phyloP scores from a whole-genome alignment of 108 stramenopile genomes.

The Skeletonema tropicum region DNA sequence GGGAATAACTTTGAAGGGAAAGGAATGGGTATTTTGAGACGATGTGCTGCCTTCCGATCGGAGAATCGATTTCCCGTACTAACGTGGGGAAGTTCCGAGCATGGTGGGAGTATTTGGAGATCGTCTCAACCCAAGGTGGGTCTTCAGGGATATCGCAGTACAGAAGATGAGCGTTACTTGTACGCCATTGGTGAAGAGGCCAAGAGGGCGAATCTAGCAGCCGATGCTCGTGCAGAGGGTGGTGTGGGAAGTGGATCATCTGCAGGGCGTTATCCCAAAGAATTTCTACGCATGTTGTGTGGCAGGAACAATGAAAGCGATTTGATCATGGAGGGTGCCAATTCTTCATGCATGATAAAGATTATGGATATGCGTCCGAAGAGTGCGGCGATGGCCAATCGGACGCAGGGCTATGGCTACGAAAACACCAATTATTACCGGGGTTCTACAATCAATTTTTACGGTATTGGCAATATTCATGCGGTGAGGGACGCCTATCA shows the following conservation, averaged over 20 bases:
- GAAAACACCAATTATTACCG: slow-evolving; percentile 89
- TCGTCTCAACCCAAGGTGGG: slow-evolving; percentile 97
- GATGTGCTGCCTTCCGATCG: slow-evolving; percentile 83
- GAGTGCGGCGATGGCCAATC: slow-evolving; percentile 87
- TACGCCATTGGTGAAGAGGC: slow-evolving; percentile 78
- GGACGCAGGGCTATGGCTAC: slow-evolving; percentile 89
- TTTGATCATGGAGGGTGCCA: slow-evolving; percentile 49
- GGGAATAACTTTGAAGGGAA: slow-evolving; percentile 24
- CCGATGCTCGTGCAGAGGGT: slow-evolving; percentile 27
- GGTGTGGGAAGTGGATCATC: slow-evolving; percentile 28
- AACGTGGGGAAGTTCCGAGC: slow-evolving; percentile 77
- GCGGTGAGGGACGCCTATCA: slow-evolving; percentile 82
- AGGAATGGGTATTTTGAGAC: slow-evolving; percentile 60
- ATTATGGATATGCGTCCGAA: slow-evolving; percentile 91
- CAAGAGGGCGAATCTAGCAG: slow-evolving; percentile 59
- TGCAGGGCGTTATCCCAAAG: slow-evolving; percentile 18
- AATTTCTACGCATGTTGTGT: slow-evolving; percentile 60
- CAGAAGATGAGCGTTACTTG: slow-evolving; percentile 85
- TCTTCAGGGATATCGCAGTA: slow-evolving; percentile 86
- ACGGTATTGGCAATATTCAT: slow-evolving; percentile 90
- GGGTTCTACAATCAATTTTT: slow-evolving; percentile 79
- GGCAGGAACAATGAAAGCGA: slow-evolving; percentile 55
- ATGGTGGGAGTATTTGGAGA: slow-evolving; percentile 92
- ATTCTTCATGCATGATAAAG: slow-evolving; percentile 64
- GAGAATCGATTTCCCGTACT: slow-evolving; percentile 91